phyloP scores from a whole-genome alignment of 352 stramenopile species.

The Thraustochytrium striatum region DNA sequence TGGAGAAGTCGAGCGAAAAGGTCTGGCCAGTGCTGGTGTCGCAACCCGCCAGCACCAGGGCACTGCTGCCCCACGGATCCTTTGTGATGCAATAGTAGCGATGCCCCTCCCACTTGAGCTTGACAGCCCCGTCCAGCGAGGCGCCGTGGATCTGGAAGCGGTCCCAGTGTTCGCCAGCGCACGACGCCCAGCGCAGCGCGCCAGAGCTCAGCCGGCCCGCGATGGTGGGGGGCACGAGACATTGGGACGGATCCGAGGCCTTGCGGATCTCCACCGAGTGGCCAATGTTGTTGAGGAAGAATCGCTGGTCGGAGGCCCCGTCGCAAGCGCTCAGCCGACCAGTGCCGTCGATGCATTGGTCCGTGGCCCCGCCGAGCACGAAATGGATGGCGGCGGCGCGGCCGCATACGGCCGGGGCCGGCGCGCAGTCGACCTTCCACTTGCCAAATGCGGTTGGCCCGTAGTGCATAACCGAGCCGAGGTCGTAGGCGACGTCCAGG shows the following conservation, averaged over 20 bases:
- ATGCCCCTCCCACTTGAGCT: neutral
- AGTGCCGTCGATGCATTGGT: no score
- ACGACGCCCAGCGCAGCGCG: neutral
- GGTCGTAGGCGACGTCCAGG: neutral
- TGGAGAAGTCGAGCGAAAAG: neutral
- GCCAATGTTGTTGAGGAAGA: neutral
- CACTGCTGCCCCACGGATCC: neutral
- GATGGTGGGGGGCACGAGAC: neutral
- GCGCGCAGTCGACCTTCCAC: no score
- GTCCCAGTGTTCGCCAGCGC: no score
- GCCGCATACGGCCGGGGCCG: no score
- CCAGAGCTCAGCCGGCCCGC: neutral
- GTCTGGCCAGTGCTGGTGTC: neutral
- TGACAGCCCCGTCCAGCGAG: neutral
- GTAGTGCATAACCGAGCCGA: constrained; percentile 13
- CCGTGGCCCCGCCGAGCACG: no score
- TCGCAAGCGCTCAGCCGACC: no score
- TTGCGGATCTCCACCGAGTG: neutral
- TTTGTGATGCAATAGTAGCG: neutral
- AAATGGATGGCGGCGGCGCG: no score
- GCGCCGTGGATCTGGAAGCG: neutral
- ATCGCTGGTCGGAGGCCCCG: no score
- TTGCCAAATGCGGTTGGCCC: neutral
- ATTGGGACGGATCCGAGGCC: neutral
- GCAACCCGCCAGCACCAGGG: neutral